Percentiles rank a stretch among this genome's conserved stretches.
These are phyloP conservation scores for Pseudonitzschia multiseries DNA, from an alignment of 108 stramenopile species.

Conservation along the genomic window DNA sequence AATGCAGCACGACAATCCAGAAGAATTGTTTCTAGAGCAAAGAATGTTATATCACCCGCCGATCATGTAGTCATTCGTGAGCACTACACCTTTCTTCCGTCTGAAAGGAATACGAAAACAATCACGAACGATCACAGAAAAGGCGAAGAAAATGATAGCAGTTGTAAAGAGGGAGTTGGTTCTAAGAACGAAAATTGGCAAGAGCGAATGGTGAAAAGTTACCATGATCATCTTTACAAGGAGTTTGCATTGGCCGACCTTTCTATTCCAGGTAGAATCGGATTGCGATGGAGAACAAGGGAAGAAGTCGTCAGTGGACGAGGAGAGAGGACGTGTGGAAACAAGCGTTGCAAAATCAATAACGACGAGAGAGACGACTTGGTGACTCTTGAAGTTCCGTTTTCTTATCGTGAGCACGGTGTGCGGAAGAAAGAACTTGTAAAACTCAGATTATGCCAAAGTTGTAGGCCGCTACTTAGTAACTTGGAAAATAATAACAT, in stretches of 20 bases:
- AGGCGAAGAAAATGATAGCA: neutral
- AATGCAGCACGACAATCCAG: no score
- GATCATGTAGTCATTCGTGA: constrained; percentile 31
- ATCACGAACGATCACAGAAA: neutral
- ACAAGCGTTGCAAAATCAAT: constrained; percentile 47
- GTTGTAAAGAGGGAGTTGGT: no score
- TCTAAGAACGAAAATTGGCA: no score
- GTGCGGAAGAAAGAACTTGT: constrained; percentile 60
- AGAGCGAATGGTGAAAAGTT: constrained; percentile 77
- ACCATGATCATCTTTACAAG: constrained; percentile 75
- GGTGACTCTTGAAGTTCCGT: constrained; percentile 63
- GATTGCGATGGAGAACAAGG: constrained; percentile 79
- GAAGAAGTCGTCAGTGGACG: constrained; percentile 63
- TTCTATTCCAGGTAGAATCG: constrained; percentile 45
- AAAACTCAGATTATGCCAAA: constrained; percentile 61
- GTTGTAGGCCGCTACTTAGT: constrained; percentile 66
- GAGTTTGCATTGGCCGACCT: constrained; percentile 82
- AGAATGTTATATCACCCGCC: constrained; percentile 28
- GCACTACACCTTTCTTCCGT: constrained; percentile 42
- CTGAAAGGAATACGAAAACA: neutral
- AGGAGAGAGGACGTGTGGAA: constrained; percentile 75
- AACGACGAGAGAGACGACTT: neutral
- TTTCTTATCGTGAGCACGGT: constrained; percentile 59
- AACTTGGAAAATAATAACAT: no score
- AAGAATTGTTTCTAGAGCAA: constrained; percentile 7